Base-by-base conservation (phyloP, 202 grass and related monocot genomes). In the Brachypodium distachyon region DNA sequence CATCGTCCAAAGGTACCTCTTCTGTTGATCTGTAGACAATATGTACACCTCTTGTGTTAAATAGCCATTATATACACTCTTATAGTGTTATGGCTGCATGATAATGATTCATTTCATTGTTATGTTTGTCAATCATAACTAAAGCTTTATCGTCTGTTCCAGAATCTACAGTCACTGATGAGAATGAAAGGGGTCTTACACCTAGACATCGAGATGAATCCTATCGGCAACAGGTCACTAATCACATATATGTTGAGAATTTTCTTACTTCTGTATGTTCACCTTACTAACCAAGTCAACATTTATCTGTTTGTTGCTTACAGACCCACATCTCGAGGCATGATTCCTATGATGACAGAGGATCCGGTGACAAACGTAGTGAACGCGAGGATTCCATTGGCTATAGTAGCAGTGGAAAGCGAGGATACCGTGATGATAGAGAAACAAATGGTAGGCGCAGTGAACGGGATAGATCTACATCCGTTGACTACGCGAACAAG, bases 401-500 rank as follows among this genome's bases (percentile, higher is more conserved):
- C n/a, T 87, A 85, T 63, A 88, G 69, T 74, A 80, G 69, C 52
- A 92, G 42, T 50, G 76, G 76, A 73, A 98, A 61, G 74, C 67
- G 77, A 59, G 81, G 86, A 43, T 79, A 97, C 78, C 73, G 59
- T 38, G 82, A 78, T 67, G 89, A 86, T 61, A 83, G 82, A 58
- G 87, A 61, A 83, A 87, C 68, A n/a, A 53, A 77, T 65, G 78
- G 42, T 67, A 87, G 84, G 68, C 82, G 68, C 42, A 70, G 84
- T 36, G 85, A 98, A 60, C 80, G 39, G 17, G 74, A 67, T 48
- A 90, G 89, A 33, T 92, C 85, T 42, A 44, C 66, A 32, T 82
- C 77, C 46, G 61, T 71, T 66, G 80, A 85, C 22, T 86, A 86
- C 74, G 53, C 49, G 37, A 95, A 90, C 59, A 98, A 92, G 78